Conservation (phyloP, 495 filamentous ascomycete species). For the Cladorrhinum samala region DNA sequence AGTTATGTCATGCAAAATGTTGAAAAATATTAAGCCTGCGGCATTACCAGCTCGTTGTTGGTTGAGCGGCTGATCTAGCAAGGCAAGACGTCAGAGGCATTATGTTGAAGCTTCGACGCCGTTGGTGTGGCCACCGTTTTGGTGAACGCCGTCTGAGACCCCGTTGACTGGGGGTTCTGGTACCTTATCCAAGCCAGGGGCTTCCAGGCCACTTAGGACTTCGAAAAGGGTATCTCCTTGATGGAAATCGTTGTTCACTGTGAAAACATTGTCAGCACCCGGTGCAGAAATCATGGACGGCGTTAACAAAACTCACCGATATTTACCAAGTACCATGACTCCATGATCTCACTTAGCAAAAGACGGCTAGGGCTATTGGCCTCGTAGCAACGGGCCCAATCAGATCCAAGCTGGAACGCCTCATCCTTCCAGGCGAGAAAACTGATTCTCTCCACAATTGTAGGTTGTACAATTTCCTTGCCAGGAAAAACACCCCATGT, state of each 20-base stretch:
- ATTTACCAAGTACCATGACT: slow-evolving; percentile 88
- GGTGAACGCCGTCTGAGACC: background rate
- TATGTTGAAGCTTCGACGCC: slow-evolving; percentile 25
- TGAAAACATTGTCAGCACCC: slow-evolving; percentile 6
- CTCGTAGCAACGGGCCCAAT: slow-evolving; percentile 90
- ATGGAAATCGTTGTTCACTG: slow-evolving; percentile 97
- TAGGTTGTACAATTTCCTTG: slow-evolving; percentile 97
- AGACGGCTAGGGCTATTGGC: slow-evolving; percentile 71
- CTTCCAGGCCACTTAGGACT: slow-evolving; percentile 72
- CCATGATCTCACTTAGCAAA: slow-evolving; percentile 76
- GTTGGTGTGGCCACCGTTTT: slow-evolving; percentile 5
- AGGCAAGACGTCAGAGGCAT: slow-evolving; percentile 7
- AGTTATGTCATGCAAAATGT: slow-evolving; percentile 18
- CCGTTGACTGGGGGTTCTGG: slow-evolving; percentile 14
- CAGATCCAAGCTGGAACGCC: slow-evolving; percentile 82
- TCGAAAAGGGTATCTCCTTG: slow-evolving; percentile 68
- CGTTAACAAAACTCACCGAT: slow-evolving; percentile 59
- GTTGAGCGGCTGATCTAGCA: slow-evolving; percentile 7
- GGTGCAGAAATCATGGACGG: background rate
- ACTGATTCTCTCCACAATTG: slow-evolving; percentile 96
- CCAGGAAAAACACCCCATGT: slow-evolving; percentile 99
- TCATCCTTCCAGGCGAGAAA: slow-evolving; percentile 99
- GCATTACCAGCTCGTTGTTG: slow-evolving; percentile 1
- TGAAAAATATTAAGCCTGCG: slow-evolving; percentile 13
- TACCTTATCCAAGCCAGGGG: slow-evolving; percentile 55